phyloP scores from a whole-genome alignment of 2,329 filamentous ascomycete genomes.

The Pestalotiopsis sp. region DNA sequence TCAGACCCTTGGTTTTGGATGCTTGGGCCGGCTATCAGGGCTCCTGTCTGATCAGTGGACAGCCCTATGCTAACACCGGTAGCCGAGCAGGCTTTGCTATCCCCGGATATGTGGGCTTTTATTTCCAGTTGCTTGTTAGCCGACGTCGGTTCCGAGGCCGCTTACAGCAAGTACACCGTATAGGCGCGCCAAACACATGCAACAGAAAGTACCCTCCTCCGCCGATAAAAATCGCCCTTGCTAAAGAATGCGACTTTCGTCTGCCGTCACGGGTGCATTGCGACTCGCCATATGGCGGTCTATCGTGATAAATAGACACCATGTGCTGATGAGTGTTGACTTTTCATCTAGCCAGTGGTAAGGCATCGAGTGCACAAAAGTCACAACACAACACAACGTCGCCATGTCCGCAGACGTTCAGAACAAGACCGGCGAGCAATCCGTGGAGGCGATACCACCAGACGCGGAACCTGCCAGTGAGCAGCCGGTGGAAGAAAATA shows the following conservation, averaged over 20 bases:
- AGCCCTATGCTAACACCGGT: neutral
- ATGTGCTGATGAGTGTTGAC: neutral
- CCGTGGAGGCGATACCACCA: neutral
- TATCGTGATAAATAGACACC: neutral
- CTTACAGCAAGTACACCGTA: neutral
- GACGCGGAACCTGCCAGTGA: slow-evolving; percentile 11
- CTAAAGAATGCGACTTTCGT: neutral
- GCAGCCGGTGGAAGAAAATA: neutral
- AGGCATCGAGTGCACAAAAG: neutral
- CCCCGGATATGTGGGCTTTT: neutral
- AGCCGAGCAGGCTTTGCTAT: neutral
- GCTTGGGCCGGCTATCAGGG: neutral
- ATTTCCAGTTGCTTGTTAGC: slow-evolving; percentile 3
- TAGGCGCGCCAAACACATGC: neutral
- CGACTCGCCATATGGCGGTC: neutral
- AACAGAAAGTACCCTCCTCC: neutral
- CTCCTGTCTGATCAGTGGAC: neutral
- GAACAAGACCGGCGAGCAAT: neutral
- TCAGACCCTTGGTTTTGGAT: neutral
- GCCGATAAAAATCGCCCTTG: neutral
- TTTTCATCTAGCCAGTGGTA: neutral
- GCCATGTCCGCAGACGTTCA: neutral
- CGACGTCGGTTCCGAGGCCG: slow-evolving; percentile 13
- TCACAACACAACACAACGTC: neutral
- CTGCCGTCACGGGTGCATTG: neutral